Evolutionary conservation across 805 yeast genomes (phyloP), one percentile per base, ranked within the genome.

Genomic region (Metschnikowia orientalis): DNA sequence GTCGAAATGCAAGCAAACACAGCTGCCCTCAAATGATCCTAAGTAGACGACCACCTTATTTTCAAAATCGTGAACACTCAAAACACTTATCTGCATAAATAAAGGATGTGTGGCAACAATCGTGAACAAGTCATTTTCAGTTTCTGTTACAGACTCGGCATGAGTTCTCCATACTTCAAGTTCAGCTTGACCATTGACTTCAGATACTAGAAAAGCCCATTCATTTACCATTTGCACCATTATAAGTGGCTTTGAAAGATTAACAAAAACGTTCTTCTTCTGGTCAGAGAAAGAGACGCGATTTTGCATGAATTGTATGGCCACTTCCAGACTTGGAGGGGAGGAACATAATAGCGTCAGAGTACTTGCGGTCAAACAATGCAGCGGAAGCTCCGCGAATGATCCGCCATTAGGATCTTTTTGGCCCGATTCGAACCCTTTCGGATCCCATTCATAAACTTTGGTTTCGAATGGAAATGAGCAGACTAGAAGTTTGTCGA

Each of bases 401-500:
- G n/a, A n/a, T n/a, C n/a, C n/a, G n/a, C n/a, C n/a, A n/a, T n/a
- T n/a, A n/a, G n/a, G n/a, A n/a, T 55, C 50, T 9, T 45, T 51
- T 3, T 54, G 46, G 20, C 56, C 65, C 1, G 49, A 33, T 27
- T 57, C 50, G 2, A 38, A 38, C 6, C 47, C 52, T 9, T 54
- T 44, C 2, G 40, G 40, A 4, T 51, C 55, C 1, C 48, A 55
- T 35, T 61, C 67, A 10, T 67, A 47, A 0, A 70, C 38, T 9
- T 56, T 30, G 0, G 73, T 57, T 30, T 57, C 61, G 42, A 61
- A 69, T 3, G 69, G 53, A 37, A 61, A 55, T 2, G 67, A 48
- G 35, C 71, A 61, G 3, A 63, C 41, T 12, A 69, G 40, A 0
- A 38, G 56, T 4, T 48, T 41, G 37, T 39, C 46, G 2, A 30